Evolutionary conservation across 148 eudicot genomes (phyloP).

Genomic region (Heliamphora exappendiculata): DNA sequence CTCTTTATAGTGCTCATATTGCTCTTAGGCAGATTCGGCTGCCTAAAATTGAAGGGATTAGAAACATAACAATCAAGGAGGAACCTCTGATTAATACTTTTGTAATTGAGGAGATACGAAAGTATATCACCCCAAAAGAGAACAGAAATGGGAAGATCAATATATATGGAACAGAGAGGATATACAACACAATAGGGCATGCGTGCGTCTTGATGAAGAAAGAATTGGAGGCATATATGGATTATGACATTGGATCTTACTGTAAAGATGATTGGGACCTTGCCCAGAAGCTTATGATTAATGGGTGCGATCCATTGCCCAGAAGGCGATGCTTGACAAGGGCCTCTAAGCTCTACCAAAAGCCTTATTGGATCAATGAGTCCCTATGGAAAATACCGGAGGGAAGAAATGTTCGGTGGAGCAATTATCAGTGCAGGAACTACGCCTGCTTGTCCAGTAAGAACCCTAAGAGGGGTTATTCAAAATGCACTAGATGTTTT

Average conservation of each 20-base stretch:
- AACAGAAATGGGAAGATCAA: slow-evolving; percentile 62
- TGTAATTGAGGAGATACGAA: slow-evolving; percentile 80
- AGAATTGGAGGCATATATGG: slow-evolving; percentile 84
- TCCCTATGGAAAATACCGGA: slow-evolving; percentile 87
- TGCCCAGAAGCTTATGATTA: slow-evolving; percentile 86
- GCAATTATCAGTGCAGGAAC: slow-evolving; percentile 64
- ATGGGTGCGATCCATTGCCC: slow-evolving; percentile 93
- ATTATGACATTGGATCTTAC: slow-evolving; percentile 83
- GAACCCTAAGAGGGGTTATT: slow-evolving; percentile 68
- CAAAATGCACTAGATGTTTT: slow-evolving; percentile 72
- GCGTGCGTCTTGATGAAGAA: slow-evolving; percentile 75
- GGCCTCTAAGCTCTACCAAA: slow-evolving; percentile 70
- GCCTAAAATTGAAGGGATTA: slow-evolving; percentile 39
- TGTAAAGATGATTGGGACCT: slow-evolving; percentile 92
- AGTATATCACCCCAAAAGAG: slow-evolving; percentile 89
- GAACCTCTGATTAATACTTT: slow-evolving; percentile 80
- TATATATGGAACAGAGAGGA: slow-evolving; percentile 50
- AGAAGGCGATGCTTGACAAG: slow-evolving; percentile 85
- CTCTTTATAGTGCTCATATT: slow-evolving; percentile 80
- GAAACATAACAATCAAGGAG: slow-evolving; percentile 42
- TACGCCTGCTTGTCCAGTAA: slow-evolving; percentile 73
- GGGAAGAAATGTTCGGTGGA: slow-evolving; percentile 81
- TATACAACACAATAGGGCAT: slow-evolving; percentile 87
- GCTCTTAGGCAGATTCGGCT: slow-evolving; percentile 79
- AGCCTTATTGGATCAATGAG: slow-evolving; percentile 78